Conservation (phyloP, 1,284 basidiomycete genomes). For the Melampsora medusae region DNA sequence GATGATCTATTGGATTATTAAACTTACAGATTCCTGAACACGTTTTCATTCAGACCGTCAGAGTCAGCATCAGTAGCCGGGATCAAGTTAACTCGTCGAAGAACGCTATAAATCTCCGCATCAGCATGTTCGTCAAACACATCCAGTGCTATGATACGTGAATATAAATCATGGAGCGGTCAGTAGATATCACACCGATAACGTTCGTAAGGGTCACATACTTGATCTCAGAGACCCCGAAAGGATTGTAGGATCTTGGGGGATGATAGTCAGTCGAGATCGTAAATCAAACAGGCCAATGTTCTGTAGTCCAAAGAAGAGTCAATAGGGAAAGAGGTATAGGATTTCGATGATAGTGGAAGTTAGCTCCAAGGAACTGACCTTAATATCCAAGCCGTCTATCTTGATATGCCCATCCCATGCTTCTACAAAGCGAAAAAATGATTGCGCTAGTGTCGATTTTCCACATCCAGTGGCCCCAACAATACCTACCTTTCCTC, state of each 20-base stretch:
- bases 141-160: conserved; percentile 65
- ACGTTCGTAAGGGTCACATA: not conserved
- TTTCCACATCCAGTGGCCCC: conserved; percentile 98
- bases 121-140: conserved; percentile 87
- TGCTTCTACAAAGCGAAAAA: conserved; percentile 42
- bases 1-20: conserved; percentile 50
- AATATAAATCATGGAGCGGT: not conserved
- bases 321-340: conserved; percentile 62
- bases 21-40: conserved; percentile 64
- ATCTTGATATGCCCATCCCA: conserved; percentile 26
- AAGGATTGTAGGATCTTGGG: conserved; percentile 77
- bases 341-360: not conserved
- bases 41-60: conserved; percentile 60
- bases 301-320: conserved; percentile 51
- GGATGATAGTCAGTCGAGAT: conserved; percentile 70
- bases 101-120: conserved; percentile 77
- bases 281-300: conserved; percentile 84
- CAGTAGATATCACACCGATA: not conserved
- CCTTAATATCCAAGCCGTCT: conserved; percentile 43
- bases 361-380: conserved; percentile 68
- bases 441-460: conserved; percentile 34
- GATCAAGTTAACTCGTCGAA: conserved; percentile 82
- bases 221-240: conserved; percentile 76
- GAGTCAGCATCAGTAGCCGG: conserved; percentile 54
- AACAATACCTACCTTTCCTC: conserved; percentile 92